Evolutionary conservation across 495 filamentous ascomycete genomes (phyloP).

Genomic region (Eremomyces bilateralis): DNA sequence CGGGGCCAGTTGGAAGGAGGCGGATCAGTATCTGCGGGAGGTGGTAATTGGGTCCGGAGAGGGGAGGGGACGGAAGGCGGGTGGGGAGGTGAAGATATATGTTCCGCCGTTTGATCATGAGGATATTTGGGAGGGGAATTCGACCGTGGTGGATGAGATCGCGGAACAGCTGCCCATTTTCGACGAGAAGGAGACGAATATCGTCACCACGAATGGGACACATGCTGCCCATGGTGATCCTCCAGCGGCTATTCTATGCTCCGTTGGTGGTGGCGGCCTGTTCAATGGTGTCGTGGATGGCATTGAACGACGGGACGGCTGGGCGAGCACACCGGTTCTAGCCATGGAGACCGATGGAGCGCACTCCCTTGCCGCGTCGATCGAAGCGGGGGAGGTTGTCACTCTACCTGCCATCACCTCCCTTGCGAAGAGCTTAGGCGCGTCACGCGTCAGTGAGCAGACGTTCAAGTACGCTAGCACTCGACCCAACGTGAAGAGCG

Average conservation of each 20-base stretch:
- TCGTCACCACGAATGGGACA: no score
- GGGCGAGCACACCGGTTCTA: slow-evolving; percentile 33
- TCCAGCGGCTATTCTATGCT: slow-evolving; percentile 55
- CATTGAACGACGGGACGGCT: slow-evolving; percentile 24
- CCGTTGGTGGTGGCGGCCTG: slow-evolving; percentile 76
- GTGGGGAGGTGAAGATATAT: slow-evolving; percentile 51
- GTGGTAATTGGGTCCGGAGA: slow-evolving; percentile 37
- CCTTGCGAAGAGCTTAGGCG: slow-evolving; percentile 61
- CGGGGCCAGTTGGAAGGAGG: slow-evolving; percentile 55
- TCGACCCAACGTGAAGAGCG: slow-evolving; percentile 29
- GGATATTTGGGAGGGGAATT: slow-evolving; percentile 63
- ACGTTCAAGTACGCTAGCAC: slow-evolving; percentile 37
- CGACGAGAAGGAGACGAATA: no score
- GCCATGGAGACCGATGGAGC: slow-evolving; percentile 73
- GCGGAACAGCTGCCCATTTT: slow-evolving; percentile 30
- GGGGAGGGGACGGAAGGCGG: no score
- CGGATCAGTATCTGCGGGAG: slow-evolving; percentile 47
- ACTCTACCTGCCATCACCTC: slow-evolving; percentile 57
- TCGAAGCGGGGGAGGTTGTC: slow-evolving; percentile 37
- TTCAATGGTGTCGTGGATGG: slow-evolving; percentile 61
- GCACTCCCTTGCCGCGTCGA: slow-evolving; percentile 38
- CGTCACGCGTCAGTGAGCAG: slow-evolving; percentile 44
- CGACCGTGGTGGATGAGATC: slow-evolving; percentile 56
- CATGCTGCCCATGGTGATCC: no score
- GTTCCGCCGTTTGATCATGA: slow-evolving; percentile 80